Conservation (phyloP, 257 asterid genomes). For the Solanum chmielewskii region DNA sequence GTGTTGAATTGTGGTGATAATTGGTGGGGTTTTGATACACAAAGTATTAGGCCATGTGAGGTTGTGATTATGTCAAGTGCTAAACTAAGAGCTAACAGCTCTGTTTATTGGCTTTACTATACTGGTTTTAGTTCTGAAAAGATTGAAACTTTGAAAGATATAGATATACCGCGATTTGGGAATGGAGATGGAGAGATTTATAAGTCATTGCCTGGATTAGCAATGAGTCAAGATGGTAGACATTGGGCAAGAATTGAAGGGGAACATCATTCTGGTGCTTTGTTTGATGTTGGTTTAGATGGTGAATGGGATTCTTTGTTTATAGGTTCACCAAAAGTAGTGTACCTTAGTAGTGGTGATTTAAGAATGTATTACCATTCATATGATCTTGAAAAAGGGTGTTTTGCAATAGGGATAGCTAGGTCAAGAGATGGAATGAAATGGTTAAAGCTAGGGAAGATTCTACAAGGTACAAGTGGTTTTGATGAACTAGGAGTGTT, state of each 20-base stretch:
- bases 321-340: slow-evolving; percentile 76
- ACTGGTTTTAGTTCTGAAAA: slow-evolving; percentile 45
- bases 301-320: slow-evolving; percentile 79
- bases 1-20: slow-evolving; percentile 56
- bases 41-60: slow-evolving; percentile 57
- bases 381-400: slow-evolving; percentile 27
- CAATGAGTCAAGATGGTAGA: slow-evolving; percentile 93
- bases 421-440: slow-evolving; percentile 84
- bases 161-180: neutral
- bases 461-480: slow-evolving; percentile 26
- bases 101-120: slow-evolving; percentile 86
- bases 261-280: slow-evolving; percentile 82
- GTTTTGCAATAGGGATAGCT: slow-evolving; percentile 50
- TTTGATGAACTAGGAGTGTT: slow-evolving; percentile 54
- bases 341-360: slow-evolving; percentile 52
- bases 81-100: slow-evolving; percentile 44
- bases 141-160: slow-evolving; percentile 11
- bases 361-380: slow-evolving; percentile 89
- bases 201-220: slow-evolving; percentile 77
- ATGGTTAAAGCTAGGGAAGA: slow-evolving; percentile 76
- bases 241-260: slow-evolving; percentile 97
- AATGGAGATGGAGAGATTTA: neutral
- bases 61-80: slow-evolving; percentile 75
- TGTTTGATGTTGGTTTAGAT: slow-evolving; percentile 54
- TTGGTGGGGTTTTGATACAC: slow-evolving; percentile 97